Evolutionary conservation across 2,329 filamentous ascomycete genomes (phyloP), one percentile per base, ranked within the genome.

Genomic region (Diaporthe ampelina): DNA sequence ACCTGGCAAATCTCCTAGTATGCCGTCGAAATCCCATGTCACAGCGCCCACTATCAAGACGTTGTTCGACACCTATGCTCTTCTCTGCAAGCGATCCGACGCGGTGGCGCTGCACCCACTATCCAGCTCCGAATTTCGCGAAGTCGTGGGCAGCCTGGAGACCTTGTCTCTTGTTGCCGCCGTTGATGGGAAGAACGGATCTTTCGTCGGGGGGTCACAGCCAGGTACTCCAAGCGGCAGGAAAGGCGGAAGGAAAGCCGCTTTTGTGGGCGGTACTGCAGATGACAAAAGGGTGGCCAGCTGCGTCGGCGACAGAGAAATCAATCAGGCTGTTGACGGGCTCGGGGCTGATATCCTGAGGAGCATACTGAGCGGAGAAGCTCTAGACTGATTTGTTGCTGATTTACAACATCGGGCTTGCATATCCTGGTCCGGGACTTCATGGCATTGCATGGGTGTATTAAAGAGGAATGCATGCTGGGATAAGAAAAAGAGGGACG

Each of bases 101-200:
- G 74, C 74, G 9, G 94, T 95, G n/a, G 88, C 97, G 13, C 89
- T 99, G 3, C 95, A 98, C 78, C 94, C 96, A 0, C 89, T 99
- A 3, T 97, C 95, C 1, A 93, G 91, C 79, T 97, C 95, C 7
- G 97, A 99, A 82, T 99, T 99, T 83, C 91, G 95, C 74, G 97
- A 99, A 83, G 95, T 99, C 7, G 88, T 98, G 26, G 92, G 93
- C 48, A 97, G 94, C 78, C 84, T 99, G 70, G 97, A 99, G 85
- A 97, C 95, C 0, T 85, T 98, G 61, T 95, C 94, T 1, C 86
- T 98, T 29, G 88, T 98, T 8, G 93, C 82, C 83, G 92, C 84
- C 80, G 94, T 85, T 81, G 94, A 89, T 85, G 94, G 86, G 78
- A 94, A 90, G 86, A 93, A 86, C 67, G 94, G 91, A 59, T 94